Evolutionary conservation across 225 moss, liverwort and hornwort species (phyloP).

Genomic region (Asterella californica): DNA sequence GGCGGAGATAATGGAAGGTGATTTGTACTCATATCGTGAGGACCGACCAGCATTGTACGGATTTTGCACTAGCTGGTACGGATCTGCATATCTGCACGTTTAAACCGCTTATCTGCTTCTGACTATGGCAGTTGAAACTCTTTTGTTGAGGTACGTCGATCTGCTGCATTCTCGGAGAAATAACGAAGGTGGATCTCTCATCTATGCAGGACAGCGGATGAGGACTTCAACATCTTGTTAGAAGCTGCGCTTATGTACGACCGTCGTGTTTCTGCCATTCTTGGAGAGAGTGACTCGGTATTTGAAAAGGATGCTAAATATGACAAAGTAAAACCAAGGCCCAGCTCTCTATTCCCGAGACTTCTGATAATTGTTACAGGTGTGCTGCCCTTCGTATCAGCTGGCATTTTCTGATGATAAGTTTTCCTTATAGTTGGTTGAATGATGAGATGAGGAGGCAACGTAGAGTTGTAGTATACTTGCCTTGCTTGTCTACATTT

Average conservation of each 20-base stretch:
- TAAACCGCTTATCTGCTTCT: neutral
- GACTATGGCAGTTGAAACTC: neutral
- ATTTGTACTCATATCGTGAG: conserved; percentile 64
- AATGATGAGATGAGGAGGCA: conserved; percentile 1
- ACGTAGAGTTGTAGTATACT: neutral
- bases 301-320: conserved; percentile 39
- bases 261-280: conserved; percentile 82
- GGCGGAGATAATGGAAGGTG: conserved; percentile 71
- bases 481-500: neutral
- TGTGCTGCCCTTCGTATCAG: conserved; percentile 27
- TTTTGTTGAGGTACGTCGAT: neutral
- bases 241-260: conserved; percentile 97
- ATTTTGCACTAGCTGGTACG: conserved; percentile 99
- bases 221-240: conserved; percentile 79
- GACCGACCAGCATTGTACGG: conserved; percentile 94
- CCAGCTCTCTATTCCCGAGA: conserved; percentile 68
- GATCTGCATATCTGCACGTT: too few species aligned
- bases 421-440: neutral
- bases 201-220: conserved; percentile 89
- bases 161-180: neutral
- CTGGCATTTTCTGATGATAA: neutral
- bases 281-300: conserved; percentile 74
- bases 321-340: conserved; percentile 28
- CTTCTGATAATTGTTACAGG: conserved; percentile 93
- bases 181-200: conserved; percentile 19